Evolutionary conservation across 1,284 basidiomycete genomes (phyloP), one percentile per base, ranked within the genome.

Genomic region (Phellinidium pouzarii): DNA sequence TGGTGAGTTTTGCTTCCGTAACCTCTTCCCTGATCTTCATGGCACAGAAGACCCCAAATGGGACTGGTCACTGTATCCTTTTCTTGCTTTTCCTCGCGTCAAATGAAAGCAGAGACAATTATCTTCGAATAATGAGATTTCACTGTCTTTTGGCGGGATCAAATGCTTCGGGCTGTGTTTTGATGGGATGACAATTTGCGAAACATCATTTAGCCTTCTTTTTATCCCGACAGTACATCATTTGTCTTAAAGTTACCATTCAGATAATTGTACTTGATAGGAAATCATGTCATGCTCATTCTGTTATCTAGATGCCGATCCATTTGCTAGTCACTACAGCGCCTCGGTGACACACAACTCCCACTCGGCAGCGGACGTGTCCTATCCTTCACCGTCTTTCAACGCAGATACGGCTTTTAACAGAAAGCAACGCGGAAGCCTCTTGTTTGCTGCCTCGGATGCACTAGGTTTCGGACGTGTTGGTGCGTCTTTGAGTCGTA

Each of bases 381-480:
- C 46, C 9, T 22, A 22, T 40, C 46, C 50, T 38, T 23, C 50
- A 31, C 17, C 43, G 12, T n/a, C 34, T 22, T 6, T 27, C 38
- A 38, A 19, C 22, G 17, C 44, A 12, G 41, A 38, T 6, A 44
- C 20, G 4, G 25, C n/a, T 17, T 14, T 26, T 51, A 31, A 47
- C 19, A 55, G 50, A 41, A 56, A 29, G 23, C 42, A 52, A 8
- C 50, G 54, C 20, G 54, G 50, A 6, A 56, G 54, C 22, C 40
- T 56, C 12, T 38, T 56, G 9, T 26, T 52, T 27, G 53, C 52
- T 37, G 55, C 55, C 9, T 46, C 51, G 8, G 55, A 57, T 42
- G 55, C 48, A 11, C 27, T 57, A 26, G 52, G 55, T 4, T 50
- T 56, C 29, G 40, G 45, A 17, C 50, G 47, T 12, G 38, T 56